Conservation (phyloP, 1,139 yeast genomes). For the Saccharomyces pastorianus region DNA sequence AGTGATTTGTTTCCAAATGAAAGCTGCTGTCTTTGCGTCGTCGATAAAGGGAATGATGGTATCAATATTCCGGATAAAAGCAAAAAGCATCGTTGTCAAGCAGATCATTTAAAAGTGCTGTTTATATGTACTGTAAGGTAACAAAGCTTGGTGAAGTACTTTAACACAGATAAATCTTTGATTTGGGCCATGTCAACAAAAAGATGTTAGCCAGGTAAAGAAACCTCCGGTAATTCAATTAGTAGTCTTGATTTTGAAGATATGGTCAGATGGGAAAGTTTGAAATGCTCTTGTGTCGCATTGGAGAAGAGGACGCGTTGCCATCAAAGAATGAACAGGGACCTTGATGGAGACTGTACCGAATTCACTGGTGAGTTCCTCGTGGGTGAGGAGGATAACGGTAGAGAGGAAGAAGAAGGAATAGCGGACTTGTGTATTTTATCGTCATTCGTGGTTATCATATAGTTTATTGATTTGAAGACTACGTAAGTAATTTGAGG, state of each 20-base stretch:
- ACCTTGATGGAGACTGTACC: background rate
- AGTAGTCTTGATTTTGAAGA: background rate
- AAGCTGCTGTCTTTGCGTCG: slow-evolving; percentile 3
- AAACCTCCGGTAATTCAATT: slow-evolving; percentile 12
- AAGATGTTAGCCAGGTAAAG: slow-evolving; percentile 20
- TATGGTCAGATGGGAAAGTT: background rate
- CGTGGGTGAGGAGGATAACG: slow-evolving; percentile 11
- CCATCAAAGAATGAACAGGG: background rate
- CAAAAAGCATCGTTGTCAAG: slow-evolving; percentile 1
- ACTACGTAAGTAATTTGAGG: slow-evolving; percentile 16
- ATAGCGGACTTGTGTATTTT: slow-evolving; percentile 3
- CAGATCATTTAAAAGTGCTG: slow-evolving; percentile 1
- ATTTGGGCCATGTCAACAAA: slow-evolving; percentile 6
- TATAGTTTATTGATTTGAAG: slow-evolving; percentile 22
- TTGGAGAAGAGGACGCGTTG: background rate
- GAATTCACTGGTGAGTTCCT: slow-evolving; percentile 7
- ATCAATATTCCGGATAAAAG: slow-evolving; percentile 1
- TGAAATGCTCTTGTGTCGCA: background rate
- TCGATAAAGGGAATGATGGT: background rate
- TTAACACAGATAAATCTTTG: slow-evolving; percentile 16
- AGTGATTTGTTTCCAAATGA: slow-evolving; percentile 1
- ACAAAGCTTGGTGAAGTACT: slow-evolving; percentile 20
- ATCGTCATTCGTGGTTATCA: slow-evolving; percentile 1
- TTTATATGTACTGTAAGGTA: slow-evolving; percentile 6
- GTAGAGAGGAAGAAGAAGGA: slow-evolving; percentile 10